Evolutionary conservation across 768 basidiomycete species (phyloP).

Genomic region (Trametes cinnabarina): DNA sequence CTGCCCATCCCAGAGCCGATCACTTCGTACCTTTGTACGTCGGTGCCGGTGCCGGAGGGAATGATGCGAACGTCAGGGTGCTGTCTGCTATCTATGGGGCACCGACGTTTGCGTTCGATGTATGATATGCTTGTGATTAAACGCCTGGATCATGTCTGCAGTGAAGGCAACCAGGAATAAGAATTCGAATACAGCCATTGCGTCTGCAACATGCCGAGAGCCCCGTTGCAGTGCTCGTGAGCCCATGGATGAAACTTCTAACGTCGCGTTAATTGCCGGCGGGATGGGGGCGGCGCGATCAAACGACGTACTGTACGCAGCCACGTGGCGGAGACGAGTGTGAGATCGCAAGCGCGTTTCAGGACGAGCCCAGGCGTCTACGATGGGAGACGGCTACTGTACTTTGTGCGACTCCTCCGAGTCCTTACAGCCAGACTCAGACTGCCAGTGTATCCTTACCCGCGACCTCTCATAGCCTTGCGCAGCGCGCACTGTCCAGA

Average conservation of each 20-base stretch:
- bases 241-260: too few relatives aligned
- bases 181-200: too few relatives aligned
- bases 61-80: conserved; percentile 45
- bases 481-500: conserved; percentile 24
- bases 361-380: too few relatives aligned
- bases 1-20: conserved; percentile 73
- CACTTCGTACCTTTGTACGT: conserved; percentile 82
- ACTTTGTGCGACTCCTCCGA: conserved; percentile 1
- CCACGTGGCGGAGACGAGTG: conserved; percentile 16
- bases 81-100: conserved; percentile 55
- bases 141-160: too few relatives aligned
- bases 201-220: too few relatives aligned
- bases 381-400: too few relatives aligned
- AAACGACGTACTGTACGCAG: conserved; percentile 2
- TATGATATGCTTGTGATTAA: conserved; percentile 19
- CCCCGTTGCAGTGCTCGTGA: too few relatives aligned
- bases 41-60: conserved; percentile 68
- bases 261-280: not conserved
- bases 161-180: too few relatives aligned
- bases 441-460: conserved; percentile 15
- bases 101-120: conserved; percentile 68
- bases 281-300: not conserved
- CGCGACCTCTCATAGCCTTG: conserved; percentile 14
- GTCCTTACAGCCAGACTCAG: not conserved
- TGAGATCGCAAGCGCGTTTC: not conserved